Evolutionary conservation across 352 stramenopile species (phyloP).

Genomic region (Aphanomyces astaci): DNA sequence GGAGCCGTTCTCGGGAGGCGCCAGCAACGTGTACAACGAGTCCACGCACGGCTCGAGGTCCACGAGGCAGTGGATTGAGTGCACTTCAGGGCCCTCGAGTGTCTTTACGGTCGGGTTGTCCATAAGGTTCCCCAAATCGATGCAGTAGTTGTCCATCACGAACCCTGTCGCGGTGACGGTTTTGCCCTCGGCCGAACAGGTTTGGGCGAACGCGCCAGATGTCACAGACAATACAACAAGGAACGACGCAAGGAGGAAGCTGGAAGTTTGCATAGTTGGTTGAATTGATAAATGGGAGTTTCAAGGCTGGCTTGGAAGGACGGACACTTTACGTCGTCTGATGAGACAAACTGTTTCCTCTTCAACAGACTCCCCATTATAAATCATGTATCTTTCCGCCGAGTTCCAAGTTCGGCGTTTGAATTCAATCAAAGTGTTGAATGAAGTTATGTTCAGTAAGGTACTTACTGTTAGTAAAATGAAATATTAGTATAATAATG

Average conservation of each 20-base stretch:
- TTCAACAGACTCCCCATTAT: no score
- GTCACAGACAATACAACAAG: background rate
- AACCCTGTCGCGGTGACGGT: constrained; percentile 25
- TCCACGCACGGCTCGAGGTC: constrained; percentile 26
- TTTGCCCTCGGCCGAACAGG: constrained; percentile 6
- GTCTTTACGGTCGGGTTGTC: constrained; percentile 26
- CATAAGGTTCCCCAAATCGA: constrained; percentile 26
- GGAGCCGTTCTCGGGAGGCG: background rate
- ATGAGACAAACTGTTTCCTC: no score
- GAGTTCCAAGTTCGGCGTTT: no score
- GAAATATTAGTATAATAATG: no score
- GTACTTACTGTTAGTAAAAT: no score
- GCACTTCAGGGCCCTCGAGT: constrained; percentile 23
- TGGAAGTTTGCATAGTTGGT: background rate
- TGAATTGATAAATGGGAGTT: background rate
- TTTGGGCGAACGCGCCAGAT: background rate
- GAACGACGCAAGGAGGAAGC: background rate
- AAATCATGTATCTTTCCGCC: no score
- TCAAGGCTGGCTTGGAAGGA: background rate
- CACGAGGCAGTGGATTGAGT: constrained; percentile 31
- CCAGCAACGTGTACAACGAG: constrained; percentile 27
- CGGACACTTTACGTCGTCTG: no score
- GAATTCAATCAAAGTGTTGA: no score
- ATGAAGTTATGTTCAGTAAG: no score
- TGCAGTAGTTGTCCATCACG: constrained; percentile 35